phyloP scores from a whole-genome alignment of 768 basidiomycete genomes.

The Hydnomerulius pinastri region DNA sequence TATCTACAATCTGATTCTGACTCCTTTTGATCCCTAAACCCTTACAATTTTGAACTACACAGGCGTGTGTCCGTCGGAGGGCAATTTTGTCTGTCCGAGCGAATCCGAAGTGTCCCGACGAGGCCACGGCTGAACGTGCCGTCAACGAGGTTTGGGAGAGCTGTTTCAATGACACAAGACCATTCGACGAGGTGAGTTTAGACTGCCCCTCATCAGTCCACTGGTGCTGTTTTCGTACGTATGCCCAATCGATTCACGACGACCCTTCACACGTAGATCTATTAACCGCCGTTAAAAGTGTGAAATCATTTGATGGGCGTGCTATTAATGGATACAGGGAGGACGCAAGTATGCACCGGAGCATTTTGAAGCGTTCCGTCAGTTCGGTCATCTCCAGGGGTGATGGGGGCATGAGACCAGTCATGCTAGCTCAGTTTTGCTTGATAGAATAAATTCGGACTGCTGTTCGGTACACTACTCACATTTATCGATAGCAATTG shows the following conservation, averaged over 20 bases:
- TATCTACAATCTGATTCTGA: conserved; percentile 2
- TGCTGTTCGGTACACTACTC: conserved; percentile 1
- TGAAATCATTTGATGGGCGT: not conserved
- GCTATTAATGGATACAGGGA: conserved; percentile 3
- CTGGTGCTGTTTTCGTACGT: not conserved
- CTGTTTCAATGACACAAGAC: conserved; percentile 92
- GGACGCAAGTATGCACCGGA: not conserved
- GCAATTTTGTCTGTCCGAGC: conserved; percentile 79
- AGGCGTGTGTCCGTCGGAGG: conserved; percentile 90
- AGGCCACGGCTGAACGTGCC: conserved; percentile 77
- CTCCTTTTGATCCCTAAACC: conserved; percentile 4
- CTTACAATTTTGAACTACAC: conserved; percentile 9
- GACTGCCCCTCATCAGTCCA: too few relatives aligned
- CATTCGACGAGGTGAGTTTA: conserved; percentile 91
- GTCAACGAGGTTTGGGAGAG: conserved; percentile 98
- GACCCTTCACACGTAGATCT: conserved; percentile 32
- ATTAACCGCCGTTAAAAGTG: conserved; percentile 18
- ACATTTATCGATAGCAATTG: not conserved
- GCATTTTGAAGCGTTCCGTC: not conserved
- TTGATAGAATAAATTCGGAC: conserved; percentile 9
- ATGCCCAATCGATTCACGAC: conserved; percentile 2
- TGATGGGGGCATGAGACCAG: not conserved
- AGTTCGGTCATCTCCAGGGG: conserved; percentile 14
- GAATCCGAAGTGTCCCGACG: conserved; percentile 79
- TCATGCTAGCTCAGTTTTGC: too few relatives aligned